phyloP scores from a whole-genome alignment of 1,284 basidiomycete genomes.

The Cutaneotrichosporon sp. region DNA sequence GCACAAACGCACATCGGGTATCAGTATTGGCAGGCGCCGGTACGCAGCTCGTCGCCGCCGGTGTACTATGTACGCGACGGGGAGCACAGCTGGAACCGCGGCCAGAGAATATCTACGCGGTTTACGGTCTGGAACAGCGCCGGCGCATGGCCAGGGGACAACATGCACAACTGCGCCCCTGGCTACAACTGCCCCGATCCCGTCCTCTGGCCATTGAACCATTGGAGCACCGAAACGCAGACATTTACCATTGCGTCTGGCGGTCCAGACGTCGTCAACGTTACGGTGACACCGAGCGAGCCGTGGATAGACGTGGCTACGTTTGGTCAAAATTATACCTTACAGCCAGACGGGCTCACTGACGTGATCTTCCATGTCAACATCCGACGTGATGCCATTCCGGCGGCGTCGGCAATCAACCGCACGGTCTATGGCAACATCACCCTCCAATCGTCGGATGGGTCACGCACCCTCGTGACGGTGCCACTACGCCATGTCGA shows the following conservation, averaged over 20 bases:
- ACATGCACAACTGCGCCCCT: slow-evolving; percentile 48
- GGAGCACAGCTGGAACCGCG: not conserved
- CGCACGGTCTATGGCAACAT: slow-evolving; percentile 29
- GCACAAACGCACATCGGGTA: slow-evolving; percentile 52
- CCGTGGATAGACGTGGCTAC: slow-evolving; percentile 57
- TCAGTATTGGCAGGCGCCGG: slow-evolving; percentile 63
- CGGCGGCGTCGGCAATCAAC: no score
- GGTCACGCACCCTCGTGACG: slow-evolving; percentile 39
- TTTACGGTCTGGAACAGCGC: slow-evolving; percentile 58
- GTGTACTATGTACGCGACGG: slow-evolving; percentile 17
- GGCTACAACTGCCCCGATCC: slow-evolving; percentile 56
- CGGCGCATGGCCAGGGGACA: slow-evolving; percentile 46
- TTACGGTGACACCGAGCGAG: slow-evolving; percentile 53
- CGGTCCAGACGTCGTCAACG: slow-evolving; percentile 58
- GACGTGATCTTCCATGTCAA: no score
- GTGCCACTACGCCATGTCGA: slow-evolving; percentile 38
- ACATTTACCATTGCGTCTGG: slow-evolving; percentile 60
- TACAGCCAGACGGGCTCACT: no score
- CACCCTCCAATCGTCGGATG: slow-evolving; percentile 52
- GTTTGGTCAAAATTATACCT: no score
- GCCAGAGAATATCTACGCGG: slow-evolving; percentile 52
- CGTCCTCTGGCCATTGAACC: slow-evolving; percentile 55
- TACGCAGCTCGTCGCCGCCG: slow-evolving; percentile 52
- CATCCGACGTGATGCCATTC: no score
- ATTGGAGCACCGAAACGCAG: slow-evolving; percentile 53